Evolutionary conservation across 2,329 filamentous ascomycete species (phyloP).

Genomic region (Dichotomopilus funicola): DNA sequence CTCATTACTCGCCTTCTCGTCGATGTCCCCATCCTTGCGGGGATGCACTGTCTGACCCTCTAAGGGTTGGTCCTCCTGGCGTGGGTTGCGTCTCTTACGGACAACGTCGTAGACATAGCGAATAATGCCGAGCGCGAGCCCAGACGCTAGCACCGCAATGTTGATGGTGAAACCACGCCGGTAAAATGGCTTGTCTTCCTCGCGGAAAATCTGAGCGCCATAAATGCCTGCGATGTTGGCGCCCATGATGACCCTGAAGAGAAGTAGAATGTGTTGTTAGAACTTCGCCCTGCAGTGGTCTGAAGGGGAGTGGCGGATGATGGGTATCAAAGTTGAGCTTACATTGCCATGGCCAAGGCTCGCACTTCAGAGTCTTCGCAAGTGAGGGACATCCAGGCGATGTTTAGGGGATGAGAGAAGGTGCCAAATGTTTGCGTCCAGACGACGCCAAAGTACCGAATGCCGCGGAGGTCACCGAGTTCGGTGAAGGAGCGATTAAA

Average conservation of each 20-base stretch:
- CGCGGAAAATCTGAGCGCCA: conserved; percentile 53
- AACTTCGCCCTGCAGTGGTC: no score
- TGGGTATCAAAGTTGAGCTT: conserved; percentile 1
- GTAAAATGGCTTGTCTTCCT: conserved; percentile 45
- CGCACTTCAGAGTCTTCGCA: conserved; percentile 52
- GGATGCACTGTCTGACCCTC: no score
- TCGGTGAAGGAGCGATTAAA: conserved; percentile 49
- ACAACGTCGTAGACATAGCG: conserved; percentile 39
- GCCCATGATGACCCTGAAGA: conserved; percentile 49
- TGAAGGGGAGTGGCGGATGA: no score
- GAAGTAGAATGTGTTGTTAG: background rate
- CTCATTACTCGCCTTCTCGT: no score
- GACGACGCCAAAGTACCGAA: conserved; percentile 48
- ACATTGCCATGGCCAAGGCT: conserved; percentile 54
- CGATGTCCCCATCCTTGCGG: no score
- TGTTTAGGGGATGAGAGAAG: conserved; percentile 51
- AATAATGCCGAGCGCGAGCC: conserved; percentile 34
- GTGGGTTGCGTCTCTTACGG: conserved; percentile 3
- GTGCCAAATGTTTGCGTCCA: conserved; percentile 51
- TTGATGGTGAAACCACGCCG: conserved; percentile 43
- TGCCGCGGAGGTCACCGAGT: conserved; percentile 31
- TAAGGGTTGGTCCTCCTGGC: background rate
- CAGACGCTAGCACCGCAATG: conserved; percentile 39
- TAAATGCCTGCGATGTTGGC: conserved; percentile 57
- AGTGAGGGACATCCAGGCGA: conserved; percentile 52